Conservation (phyloP, 257 asterid genomes). For the Rauvolfia tetraphylla region DNA sequence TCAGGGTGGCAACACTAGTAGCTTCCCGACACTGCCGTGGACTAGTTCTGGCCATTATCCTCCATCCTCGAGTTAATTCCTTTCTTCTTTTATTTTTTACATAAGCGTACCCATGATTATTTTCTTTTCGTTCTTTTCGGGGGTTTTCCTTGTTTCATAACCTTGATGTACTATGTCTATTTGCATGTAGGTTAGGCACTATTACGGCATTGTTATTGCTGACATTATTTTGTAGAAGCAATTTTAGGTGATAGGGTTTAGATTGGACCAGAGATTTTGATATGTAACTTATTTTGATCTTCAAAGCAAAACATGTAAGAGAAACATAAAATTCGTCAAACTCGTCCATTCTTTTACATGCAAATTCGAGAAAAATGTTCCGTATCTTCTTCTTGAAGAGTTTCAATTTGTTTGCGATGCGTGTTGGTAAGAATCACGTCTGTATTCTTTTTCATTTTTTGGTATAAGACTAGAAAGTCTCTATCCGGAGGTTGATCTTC, state of each 20-base stretch:
- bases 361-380: too few relatives aligned
- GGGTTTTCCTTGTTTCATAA: background rate
- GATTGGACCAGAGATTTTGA: conserved; percentile 18
- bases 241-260: conserved; percentile 11
- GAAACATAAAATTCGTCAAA: conserved; percentile 11
- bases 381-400: too few relatives aligned
- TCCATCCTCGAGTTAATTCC: conserved; percentile 56
- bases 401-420: background rate
- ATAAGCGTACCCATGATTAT: background rate
- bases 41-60: conserved; percentile 51
- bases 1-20: conserved; percentile 28
- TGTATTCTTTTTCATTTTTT: background rate
- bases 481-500: background rate
- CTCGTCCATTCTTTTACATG: conserved; percentile 1
- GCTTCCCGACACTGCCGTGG: conserved; percentile 47
- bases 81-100: background rate
- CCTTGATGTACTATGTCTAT: conserved; percentile 13
- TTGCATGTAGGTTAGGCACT: conserved; percentile 20
- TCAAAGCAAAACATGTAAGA: conserved; percentile 19
- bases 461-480: background rate
- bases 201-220: conserved; percentile 13
- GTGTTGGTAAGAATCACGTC: conserved; percentile 3
- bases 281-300: conserved; percentile 9
- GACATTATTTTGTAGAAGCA: conserved; percentile 7
- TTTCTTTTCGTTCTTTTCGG: conserved; percentile 9